Percentiles rank a stretch among this genome's conserved stretches.
Evolutionary conservation across 1,139 yeast genomes (phyloP).

Genomic region (Ogataea hybrid): DNA sequence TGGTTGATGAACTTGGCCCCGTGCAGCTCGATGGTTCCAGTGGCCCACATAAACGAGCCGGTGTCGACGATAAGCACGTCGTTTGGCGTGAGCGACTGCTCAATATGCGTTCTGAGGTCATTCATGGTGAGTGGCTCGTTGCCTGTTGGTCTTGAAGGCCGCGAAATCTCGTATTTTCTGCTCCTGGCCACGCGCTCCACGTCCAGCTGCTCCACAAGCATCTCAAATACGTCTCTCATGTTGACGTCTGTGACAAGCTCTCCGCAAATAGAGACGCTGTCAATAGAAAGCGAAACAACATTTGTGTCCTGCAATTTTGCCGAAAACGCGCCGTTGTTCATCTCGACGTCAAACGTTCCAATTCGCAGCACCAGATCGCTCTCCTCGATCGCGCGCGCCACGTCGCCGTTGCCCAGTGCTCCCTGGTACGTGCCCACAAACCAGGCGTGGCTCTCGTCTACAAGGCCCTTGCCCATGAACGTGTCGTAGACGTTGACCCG

Average conservation of each 20-base stretch:
- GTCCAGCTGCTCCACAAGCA: constrained; percentile 40
- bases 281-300: constrained; percentile 26
- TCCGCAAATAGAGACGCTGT: constrained; percentile 44
- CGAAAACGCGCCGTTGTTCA: constrained; percentile 41
- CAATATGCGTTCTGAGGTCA: constrained; percentile 15
- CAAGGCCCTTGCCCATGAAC: constrained; percentile 48
- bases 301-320: constrained; percentile 13
- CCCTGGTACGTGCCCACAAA: constrained; percentile 70
- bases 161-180: constrained; percentile 2
- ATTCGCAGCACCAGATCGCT: constrained; percentile 49
- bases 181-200: constrained; percentile 31
- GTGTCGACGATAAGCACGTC: constrained; percentile 76
- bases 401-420: constrained; percentile 37
- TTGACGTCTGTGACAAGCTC: constrained; percentile 39
- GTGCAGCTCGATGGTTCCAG: constrained; percentile 46
- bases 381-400: constrained; percentile 38
- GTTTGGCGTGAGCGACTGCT: constrained; percentile 45
- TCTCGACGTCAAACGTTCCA: constrained; percentile 52
- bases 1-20: constrained; percentile 56
- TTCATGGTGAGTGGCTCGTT: constrained; percentile 1
- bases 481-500: constrained; percentile 47
- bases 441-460: constrained; percentile 58
- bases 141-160: background rate
- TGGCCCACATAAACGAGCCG: constrained; percentile 72
- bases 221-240: constrained; percentile 46